Base-by-base conservation (phyloP, 192 early-diverging fungal species). In the Obelidium mucronatum region DNA sequence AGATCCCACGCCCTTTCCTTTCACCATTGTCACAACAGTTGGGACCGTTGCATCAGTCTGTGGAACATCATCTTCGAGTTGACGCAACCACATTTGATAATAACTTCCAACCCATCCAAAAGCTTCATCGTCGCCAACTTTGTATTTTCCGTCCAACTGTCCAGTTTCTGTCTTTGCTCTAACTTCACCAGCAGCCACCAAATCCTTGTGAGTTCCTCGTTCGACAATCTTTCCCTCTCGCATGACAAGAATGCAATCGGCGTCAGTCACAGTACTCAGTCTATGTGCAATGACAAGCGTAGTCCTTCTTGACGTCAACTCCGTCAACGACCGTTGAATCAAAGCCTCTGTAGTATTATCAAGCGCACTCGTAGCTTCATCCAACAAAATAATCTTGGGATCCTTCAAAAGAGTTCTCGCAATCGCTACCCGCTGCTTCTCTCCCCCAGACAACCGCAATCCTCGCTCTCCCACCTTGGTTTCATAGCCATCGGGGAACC, bases 331-430 rank as follows among this genome's bases (percentile, higher is more conserved):
- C 2, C 91, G 78, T 76, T 99, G 97, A 78, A 99, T 95, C 59
- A 93, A 88, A 37, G 92, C 89, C 79, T 99, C 97, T 2, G 97
- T 98, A 3, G 83, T 82, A 67, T 80, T 84, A 72, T 85, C 95
- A 4, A 96, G 85, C 24, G 95, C 94, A 26, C 92, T 92, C 19
- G 96, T 97, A 0, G 96, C 96, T 78, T 98, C 97, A 81, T 98
- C 97, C 74, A 97, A 82, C 40, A 97, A 88, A 61, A 96, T 85
- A 40, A 78, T 78, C 30, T 70, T 71, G 2, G 77, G 88, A 55
- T 88, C 82, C 80, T 95, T 95, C 39, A 95, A 64, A 40, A 95
- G 80, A 0, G 94, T 95, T 24, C 94, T 76, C 19, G 93, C 94
- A 80, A 95, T 95, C 24, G 94, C 94, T 5, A 95, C 89, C 39